Percentiles rank a stretch among this genome's conserved stretches.
phyloP scores from a whole-genome alignment of 352 stramenopile genomes.

The Globisporangium cylindrosporum region DNA sequence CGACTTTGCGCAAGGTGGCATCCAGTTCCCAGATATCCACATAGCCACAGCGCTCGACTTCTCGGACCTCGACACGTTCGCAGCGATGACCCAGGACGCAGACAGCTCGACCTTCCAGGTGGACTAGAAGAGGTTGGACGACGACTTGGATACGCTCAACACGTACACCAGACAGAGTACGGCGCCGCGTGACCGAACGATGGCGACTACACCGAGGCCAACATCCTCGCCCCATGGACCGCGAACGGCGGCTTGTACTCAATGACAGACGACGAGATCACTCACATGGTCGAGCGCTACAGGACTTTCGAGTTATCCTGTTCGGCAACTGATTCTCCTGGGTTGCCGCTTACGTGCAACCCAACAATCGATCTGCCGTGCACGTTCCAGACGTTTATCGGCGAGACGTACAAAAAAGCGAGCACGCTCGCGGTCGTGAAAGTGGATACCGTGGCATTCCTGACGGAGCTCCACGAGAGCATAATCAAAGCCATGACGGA shows the following conservation, averaged over 20 bases:
- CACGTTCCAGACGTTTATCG: conserved; percentile 16
- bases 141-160: conserved; percentile 25
- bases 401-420: conserved; percentile 17
- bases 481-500: conserved; percentile 24
- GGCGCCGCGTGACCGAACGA: conserved; percentile 9
- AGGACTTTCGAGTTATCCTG: not conserved
- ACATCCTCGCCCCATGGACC: conserved; percentile 38
- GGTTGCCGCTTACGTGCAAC: not conserved
- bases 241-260: conserved; percentile 10
- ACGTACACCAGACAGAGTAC: conserved; percentile 19
- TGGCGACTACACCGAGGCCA: conserved; percentile 25
- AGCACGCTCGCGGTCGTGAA: conserved; percentile 21
- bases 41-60: conserved; percentile 42
- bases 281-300: conserved; percentile 25
- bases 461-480: conserved; percentile 29
- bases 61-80: conserved; percentile 33
- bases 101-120: conserved; percentile 28
- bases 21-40: conserved; percentile 42
- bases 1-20: conserved; percentile 40
- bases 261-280: not conserved
- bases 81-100: conserved; percentile 18
- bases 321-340: not conserved
- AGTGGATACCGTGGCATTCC: conserved; percentile 23
- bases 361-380: conserved; percentile 1
- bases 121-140: not conserved